Percentiles rank a stretch among this genome's conserved stretches.
These are phyloP conservation scores for Chaetoceros tenuissimus DNA, from an alignment of 108 stramenopile genomes.

Conservation along the genomic window DNA sequence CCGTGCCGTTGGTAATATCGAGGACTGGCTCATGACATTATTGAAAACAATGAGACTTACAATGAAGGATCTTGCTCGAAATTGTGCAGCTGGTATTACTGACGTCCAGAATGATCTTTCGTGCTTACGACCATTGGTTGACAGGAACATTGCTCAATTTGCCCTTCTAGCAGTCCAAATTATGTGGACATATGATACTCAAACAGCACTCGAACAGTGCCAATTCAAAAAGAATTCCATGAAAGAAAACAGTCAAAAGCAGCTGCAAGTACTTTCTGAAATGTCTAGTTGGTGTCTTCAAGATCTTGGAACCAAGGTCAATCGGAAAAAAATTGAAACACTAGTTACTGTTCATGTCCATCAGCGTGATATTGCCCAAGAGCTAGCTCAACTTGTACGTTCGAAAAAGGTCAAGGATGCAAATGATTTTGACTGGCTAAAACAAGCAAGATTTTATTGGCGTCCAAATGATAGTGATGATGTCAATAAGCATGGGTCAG, in stretches of 20 bases:
- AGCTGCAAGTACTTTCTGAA: slow-evolving; percentile 56
- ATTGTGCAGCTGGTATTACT: slow-evolving; percentile 51
- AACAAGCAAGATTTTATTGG: slow-evolving; percentile 90
- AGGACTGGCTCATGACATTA: slow-evolving; percentile 84
- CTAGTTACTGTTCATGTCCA: slow-evolving; percentile 91
- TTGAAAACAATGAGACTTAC: slow-evolving; percentile 73
- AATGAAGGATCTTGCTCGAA: slow-evolving; percentile 66
- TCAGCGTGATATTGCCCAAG: slow-evolving; percentile 80
- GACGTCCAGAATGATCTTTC: slow-evolving; percentile 49
- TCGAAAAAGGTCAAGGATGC: slow-evolving; percentile 70
- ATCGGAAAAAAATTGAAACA: slow-evolving; percentile 86
- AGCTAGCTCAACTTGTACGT: slow-evolving; percentile 48
- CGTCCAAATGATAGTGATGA: slow-evolving; percentile 72
- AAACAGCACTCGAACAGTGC: slow-evolving; percentile 73
- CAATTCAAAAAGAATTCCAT: slow-evolving; percentile 69
- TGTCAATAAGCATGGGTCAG: slow-evolving; percentile 64
- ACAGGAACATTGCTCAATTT: slow-evolving; percentile 76
- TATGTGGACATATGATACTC: slow-evolving; percentile 81
- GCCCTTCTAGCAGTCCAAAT: slow-evolving; percentile 85
- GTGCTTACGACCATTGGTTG: slow-evolving; percentile 72
- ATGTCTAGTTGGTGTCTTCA: slow-evolving; percentile 87
- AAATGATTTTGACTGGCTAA: slow-evolving; percentile 91
- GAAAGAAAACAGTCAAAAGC: slow-evolving; percentile 72
- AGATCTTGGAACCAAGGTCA: slow-evolving; percentile 76
- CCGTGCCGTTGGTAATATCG: slow-evolving; percentile 80